A percentile compares a stretch with the other conserved stretches of the same genome.
These are phyloP conservation scores for Cystofilobasidium ferigula DNA, from an alignment of 768 basidiomycete species.

Conservation along the genomic window DNA sequence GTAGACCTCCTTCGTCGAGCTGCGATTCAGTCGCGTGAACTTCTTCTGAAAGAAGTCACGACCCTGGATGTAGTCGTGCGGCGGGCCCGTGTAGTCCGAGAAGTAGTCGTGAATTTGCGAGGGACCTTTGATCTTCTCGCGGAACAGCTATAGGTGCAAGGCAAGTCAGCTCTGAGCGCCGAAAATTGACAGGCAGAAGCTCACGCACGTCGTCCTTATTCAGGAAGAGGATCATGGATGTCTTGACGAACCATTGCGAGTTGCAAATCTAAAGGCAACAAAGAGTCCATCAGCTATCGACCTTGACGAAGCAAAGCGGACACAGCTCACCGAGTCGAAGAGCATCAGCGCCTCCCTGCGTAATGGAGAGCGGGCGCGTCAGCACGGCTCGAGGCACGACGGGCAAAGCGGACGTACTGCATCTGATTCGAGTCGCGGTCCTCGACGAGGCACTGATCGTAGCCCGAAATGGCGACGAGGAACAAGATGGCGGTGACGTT, in stretches of 20 bases:
- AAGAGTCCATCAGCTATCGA: not conserved
- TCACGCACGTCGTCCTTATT: constrained; percentile 67
- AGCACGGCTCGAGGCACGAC: not conserved
- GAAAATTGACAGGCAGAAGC: constrained; percentile 33
- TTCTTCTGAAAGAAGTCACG: constrained; percentile 82
- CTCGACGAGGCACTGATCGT: constrained; percentile 86
- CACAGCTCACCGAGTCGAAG: constrained; percentile 18
- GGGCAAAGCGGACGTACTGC: constrained; percentile 44
- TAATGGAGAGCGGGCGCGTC: not conserved
- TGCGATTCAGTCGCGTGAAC: constrained; percentile 66
- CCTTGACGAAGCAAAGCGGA: not conserved
- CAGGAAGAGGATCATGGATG: constrained; percentile 69
- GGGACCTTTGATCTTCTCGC: constrained; percentile 56
- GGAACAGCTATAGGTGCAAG: constrained; percentile 42
- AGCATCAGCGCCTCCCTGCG: constrained; percentile 26
- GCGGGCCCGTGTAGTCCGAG: constrained; percentile 75
- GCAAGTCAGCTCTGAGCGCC: too few species aligned
- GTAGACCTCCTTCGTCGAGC: constrained; percentile 81
- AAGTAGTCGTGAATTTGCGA: constrained; percentile 84
- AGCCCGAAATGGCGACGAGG: constrained; percentile 79
- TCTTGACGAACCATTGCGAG: constrained; percentile 21
- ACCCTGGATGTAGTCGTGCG: constrained; percentile 59
- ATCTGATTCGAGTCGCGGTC: constrained; percentile 57
- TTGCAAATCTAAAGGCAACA: constrained; percentile 6
- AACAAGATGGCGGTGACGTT: constrained; percentile 89